These are phyloP conservation scores for Mollisia scopiformis DNA, from an alignment of 2,329 filamentous ascomycete genomes.

Conservation along the genomic window DNA sequence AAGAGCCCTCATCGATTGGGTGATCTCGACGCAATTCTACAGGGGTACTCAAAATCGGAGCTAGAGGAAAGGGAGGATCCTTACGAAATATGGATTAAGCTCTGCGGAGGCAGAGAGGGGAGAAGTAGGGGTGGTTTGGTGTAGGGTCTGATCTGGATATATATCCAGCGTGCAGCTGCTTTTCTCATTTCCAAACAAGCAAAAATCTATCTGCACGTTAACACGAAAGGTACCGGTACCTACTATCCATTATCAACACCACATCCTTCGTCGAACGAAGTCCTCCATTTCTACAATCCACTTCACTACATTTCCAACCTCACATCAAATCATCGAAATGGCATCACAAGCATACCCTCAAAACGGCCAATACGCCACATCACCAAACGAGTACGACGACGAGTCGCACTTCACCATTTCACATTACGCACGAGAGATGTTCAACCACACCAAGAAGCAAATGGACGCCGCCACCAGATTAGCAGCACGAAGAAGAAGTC, in stretches of 20 bases:
- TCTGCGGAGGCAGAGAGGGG: background rate
- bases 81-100: background rate
- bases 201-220: too few relatives aligned
- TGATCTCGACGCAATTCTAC: conserved; percentile 8
- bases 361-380: background rate
- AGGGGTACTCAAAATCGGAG: conserved; percentile 11
- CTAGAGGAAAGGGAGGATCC: background rate
- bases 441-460: conserved; percentile 66
- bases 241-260: background rate
- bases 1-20: conserved; percentile 3
- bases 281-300: background rate
- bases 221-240: background rate
- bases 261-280: background rate
- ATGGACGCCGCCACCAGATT: conserved; percentile 60
- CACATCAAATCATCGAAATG: conserved; percentile 1
- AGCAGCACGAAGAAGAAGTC: conserved; percentile 35
- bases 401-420: conserved; percentile 25
- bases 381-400: conserved; percentile 1
- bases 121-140: conserved; percentile 1
- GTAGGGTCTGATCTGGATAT: background rate
- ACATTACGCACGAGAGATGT: conserved; percentile 62
- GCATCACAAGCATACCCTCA: conserved; percentile 7
- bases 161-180: background rate
- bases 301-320: background rate
- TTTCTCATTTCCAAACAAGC: background rate